Evolutionary conservation across 2,329 filamentous ascomycete genomes (phyloP), one percentile per base, ranked within the genome.

Genomic region (Cordyceps farinosa): DNA sequence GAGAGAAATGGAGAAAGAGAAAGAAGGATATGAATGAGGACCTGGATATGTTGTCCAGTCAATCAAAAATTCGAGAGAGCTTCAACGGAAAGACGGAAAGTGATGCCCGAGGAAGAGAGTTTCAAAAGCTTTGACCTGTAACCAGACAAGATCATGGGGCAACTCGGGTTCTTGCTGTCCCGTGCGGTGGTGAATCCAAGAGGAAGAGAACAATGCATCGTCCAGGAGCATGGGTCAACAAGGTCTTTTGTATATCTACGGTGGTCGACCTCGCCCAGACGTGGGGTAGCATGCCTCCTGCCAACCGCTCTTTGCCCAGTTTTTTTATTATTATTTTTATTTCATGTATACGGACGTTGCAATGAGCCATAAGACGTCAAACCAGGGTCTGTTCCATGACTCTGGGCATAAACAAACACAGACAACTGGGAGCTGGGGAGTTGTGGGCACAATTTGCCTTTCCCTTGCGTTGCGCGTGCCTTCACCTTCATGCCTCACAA

Each of bases 91-190:
- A 17, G 22, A n/a, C 13, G 40, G 38, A n/a, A 34, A 11, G 9
- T 38, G 30, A 38, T 3, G 45, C 17, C 42, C 40, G 44, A 36
- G 36, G 17, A 13, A 27, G 36, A 32, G 40, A n/a, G 44, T 59
- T 50, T 50, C 44, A 40, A 45, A 42, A 15, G 32, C 1, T 34
- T 45, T 45, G 54, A 56, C 27, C 54, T 38, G 54, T 56, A 34
- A 56, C 54, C 54, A 56, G 54, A 56, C 54, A 3, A 44, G 54
- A 56, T 56, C 40, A 45, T 56, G 40, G 27, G 29, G 44, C 17
- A 9, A 34, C 40, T 29, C 54, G 29, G 40, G 3, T 45, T 56
- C 10, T 45, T 32, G 13, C 44, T 29, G 38, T 30, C 36, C 15
- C 15, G 38, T 40, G 38, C 44, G 22, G 45, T 13, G 27, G 10